Evolutionary conservation across 768 basidiomycete species (phyloP).

Genomic region (Inosperma sp.): DNA sequence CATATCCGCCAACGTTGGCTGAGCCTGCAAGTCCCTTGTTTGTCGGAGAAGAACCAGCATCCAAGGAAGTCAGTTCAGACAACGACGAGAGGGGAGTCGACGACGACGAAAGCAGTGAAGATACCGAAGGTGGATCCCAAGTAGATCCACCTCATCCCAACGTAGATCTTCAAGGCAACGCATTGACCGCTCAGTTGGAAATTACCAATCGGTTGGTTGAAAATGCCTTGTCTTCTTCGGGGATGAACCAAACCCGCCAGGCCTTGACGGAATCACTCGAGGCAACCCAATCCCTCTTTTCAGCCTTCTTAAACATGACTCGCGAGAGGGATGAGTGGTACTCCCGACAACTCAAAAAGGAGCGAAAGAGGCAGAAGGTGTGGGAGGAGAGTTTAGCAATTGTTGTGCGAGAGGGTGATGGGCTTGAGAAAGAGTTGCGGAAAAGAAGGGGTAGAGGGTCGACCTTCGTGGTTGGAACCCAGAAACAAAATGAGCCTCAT

Average conservation of each 20-base stretch:
- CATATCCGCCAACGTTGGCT: background rate
- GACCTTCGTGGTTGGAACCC: background rate
- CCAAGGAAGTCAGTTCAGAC: constrained; percentile 10
- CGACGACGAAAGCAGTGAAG: constrained; percentile 34
- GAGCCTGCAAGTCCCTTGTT: constrained; percentile 11
- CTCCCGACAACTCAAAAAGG: constrained; percentile 56
- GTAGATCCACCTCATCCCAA: constrained; percentile 49
- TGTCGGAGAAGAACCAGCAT: constrained; percentile 18
- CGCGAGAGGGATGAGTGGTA: constrained; percentile 82
- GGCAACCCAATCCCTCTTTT: constrained; percentile 52
- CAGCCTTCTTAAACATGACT: constrained; percentile 65
- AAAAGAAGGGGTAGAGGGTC: constrained; percentile 35
- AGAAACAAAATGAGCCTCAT: constrained; percentile 5
- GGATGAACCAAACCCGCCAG: constrained; percentile 33
- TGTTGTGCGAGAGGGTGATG: constrained; percentile 83
- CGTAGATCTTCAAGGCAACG: constrained; percentile 67
- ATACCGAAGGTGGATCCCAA: constrained; percentile 42
- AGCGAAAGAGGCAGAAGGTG: constrained; percentile 56
- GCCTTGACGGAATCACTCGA: constrained; percentile 59
- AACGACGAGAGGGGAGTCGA: constrained; percentile 22
- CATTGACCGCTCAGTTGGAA: constrained; percentile 72
- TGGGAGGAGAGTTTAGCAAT: constrained; percentile 91
- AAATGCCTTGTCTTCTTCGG: constrained; percentile 38
- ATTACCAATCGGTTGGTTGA: constrained; percentile 62
- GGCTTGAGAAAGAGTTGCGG: constrained; percentile 74